These are phyloP conservation scores for Gryganskiella cystojenkinii DNA, from an alignment of 192 early-diverging fungal species.

Conservation along the genomic window DNA sequence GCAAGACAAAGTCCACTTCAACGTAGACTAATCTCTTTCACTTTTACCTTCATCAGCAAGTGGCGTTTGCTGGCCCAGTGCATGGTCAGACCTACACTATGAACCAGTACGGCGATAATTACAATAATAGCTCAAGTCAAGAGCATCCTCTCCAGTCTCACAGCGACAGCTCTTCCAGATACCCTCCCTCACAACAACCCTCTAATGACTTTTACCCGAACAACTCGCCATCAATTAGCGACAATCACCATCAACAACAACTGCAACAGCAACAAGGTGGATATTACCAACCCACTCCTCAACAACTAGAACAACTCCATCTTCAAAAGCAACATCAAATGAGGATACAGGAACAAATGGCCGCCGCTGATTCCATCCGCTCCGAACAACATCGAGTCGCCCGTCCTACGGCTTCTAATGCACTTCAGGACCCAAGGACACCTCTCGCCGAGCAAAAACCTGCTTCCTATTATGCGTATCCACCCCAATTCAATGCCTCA, in stretches of 20 bases:
- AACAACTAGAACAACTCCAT: constrained; percentile 24
- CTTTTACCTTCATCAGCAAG: constrained; percentile 10
- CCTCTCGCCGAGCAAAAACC: constrained; percentile 19
- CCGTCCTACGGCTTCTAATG: constrained; percentile 9
- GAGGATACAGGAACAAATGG: constrained; percentile 18
- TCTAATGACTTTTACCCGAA: neutral
- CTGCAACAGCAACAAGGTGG: neutral
- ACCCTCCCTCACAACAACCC: constrained; percentile 3
- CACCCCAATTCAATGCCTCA: constrained; percentile 18
- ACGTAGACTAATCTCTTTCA: too few species aligned
- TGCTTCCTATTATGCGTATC: constrained; percentile 20
- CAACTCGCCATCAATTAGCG: too few species aligned
- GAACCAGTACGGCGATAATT: constrained; percentile 8
- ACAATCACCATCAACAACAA: neutral
- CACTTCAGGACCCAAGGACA: constrained; percentile 12
- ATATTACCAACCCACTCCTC: constrained; percentile 16
- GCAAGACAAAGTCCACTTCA: too few species aligned
- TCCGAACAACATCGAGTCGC: constrained; percentile 47
- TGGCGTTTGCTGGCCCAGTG: constrained; percentile 14
- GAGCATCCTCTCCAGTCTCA: constrained; percentile 22
- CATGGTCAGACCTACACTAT: constrained; percentile 12
- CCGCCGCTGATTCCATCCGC: constrained; percentile 15
- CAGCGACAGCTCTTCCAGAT: constrained; percentile 10
- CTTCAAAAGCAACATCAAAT: constrained; percentile 24
- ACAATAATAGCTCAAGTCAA: neutral